Evolutionary conservation across 2,329 filamentous ascomycete genomes (phyloP).

Genomic region (Graphium sp.): DNA sequence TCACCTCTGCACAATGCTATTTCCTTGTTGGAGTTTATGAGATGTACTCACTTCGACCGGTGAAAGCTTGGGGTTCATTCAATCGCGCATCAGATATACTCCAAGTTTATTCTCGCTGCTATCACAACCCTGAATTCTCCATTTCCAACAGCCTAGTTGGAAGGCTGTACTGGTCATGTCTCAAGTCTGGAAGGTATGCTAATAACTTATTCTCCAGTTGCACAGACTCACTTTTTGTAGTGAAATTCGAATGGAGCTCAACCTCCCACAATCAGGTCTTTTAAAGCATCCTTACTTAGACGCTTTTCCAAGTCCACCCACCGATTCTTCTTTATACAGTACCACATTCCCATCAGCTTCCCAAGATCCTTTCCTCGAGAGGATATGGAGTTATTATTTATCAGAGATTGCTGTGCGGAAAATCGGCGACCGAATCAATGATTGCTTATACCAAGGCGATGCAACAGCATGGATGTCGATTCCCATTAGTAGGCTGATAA

Average conservation of each 20-base stretch:
- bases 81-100: slow-evolving; percentile 1
- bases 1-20: slow-evolving; percentile 2
- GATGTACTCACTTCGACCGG: slow-evolving; percentile 4
- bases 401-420: neutral
- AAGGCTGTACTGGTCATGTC: neutral
- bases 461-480: neutral
- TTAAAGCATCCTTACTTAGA: neutral
- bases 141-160: no score
- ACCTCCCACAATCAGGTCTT: neutral
- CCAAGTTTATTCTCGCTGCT: no score
- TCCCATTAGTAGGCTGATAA: no score
- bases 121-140: no score
- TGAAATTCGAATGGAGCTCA: neutral
- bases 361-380: neutral
- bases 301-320: neutral
- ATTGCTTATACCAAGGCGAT: neutral
- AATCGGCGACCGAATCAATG: neutral
- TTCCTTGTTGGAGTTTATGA: slow-evolving; percentile 5
- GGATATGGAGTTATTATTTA: neutral
- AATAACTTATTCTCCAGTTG: no score
- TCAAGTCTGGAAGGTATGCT: neutral
- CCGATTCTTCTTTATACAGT: neutral
- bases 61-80: slow-evolving; percentile 3
- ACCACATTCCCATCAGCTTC: neutral
- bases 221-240: no score